Percentiles rank a stretch among this genome's conserved stretches.
Evolutionary conservation across 257 asterid species (phyloP).

Genomic region (Solanum peruvianum): DNA sequence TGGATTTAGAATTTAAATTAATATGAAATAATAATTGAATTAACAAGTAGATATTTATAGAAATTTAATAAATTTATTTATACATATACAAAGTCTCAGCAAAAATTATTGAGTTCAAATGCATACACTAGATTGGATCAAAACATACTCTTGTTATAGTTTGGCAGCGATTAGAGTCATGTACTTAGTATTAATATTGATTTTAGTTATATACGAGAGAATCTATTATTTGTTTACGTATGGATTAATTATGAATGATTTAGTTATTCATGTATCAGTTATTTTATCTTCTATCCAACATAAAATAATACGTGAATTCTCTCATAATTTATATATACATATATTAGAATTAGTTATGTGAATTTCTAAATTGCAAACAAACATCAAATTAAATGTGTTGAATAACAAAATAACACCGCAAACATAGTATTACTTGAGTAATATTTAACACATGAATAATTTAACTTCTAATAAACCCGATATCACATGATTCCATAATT

Average conservation of each 20-base stretch:
- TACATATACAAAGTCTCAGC: neutral
- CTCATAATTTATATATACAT: neutral
- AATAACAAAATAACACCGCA: neutral
- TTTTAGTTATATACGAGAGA: neutral
- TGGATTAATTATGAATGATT: neutral
- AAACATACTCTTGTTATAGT: neutral
- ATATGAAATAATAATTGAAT: neutral
- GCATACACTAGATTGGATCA: too few species aligned
- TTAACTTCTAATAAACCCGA: neutral
- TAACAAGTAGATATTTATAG: neutral
- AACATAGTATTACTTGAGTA: neutral
- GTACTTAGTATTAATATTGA: neutral
- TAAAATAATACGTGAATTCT: neutral
- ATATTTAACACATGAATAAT: neutral
- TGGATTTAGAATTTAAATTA: too few species aligned
- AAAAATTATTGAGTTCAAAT: neutral
- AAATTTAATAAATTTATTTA: neutral
- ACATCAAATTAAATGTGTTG: neutral
- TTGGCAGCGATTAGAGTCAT: neutral
- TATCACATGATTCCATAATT: neutral
- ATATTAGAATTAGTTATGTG: neutral
- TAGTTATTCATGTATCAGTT: neutral
- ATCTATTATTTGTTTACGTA: neutral
- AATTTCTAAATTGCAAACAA: neutral
- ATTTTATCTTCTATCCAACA: neutral